A percentile compares a stretch with the other conserved stretches of the same genome.
phyloP scores from a whole-genome alignment of 2,329 filamentous ascomycete genomes.

The Apiospora saccharicola region DNA sequence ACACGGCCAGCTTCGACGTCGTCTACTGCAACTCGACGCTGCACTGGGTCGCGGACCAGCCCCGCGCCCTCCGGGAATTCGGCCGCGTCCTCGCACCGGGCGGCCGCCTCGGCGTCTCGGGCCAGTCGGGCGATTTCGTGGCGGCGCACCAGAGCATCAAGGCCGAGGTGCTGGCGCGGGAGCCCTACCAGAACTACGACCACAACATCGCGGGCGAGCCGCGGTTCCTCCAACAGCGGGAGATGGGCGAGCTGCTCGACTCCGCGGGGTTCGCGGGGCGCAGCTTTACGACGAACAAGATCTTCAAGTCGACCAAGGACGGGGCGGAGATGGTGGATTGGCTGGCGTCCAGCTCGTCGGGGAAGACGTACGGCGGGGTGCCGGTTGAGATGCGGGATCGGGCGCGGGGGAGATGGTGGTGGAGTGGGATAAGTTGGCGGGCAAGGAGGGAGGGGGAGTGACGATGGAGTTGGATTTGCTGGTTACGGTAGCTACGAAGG shows the following conservation, averaged over 20 bases:
- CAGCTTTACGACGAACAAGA: slow-evolving; percentile 35
- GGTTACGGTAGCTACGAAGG: slow-evolving; percentile 33
- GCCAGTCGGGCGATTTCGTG: slow-evolving; percentile 34
- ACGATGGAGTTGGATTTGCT: slow-evolving; percentile 41
- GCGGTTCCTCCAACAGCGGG: slow-evolving; percentile 36
- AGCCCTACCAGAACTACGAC: slow-evolving; percentile 34
- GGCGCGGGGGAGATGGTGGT: slow-evolving; percentile 40
- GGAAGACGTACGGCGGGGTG: slow-evolving; percentile 42
- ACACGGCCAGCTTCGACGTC: slow-evolving; percentile 35
- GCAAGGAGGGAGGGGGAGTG: slow-evolving; percentile 37
- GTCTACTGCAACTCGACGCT: slow-evolving; percentile 39
- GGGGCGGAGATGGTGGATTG: slow-evolving; percentile 41
- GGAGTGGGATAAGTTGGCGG: slow-evolving; percentile 40
- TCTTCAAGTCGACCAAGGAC: slow-evolving; percentile 35
- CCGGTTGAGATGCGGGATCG: slow-evolving; percentile 38
- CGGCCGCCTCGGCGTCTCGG: slow-evolving; percentile 32
- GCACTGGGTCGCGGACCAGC: slow-evolving; percentile 40
- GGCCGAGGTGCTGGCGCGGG: slow-evolving; percentile 37
- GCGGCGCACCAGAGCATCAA: slow-evolving; percentile 34
- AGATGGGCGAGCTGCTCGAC: slow-evolving; percentile 36
- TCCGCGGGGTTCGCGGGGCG: slow-evolving; percentile 31
- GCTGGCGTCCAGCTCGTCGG: slow-evolving; percentile 43
- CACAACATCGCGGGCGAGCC: slow-evolving; percentile 32
- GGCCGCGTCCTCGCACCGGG: slow-evolving; percentile 36
- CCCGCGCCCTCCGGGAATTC: slow-evolving; percentile 33